A percentile compares a stretch with the other conserved stretches of the same genome.
Evolutionary conservation across 2,329 filamentous ascomycete species (phyloP).

Genomic region (Penicillium sp.): DNA sequence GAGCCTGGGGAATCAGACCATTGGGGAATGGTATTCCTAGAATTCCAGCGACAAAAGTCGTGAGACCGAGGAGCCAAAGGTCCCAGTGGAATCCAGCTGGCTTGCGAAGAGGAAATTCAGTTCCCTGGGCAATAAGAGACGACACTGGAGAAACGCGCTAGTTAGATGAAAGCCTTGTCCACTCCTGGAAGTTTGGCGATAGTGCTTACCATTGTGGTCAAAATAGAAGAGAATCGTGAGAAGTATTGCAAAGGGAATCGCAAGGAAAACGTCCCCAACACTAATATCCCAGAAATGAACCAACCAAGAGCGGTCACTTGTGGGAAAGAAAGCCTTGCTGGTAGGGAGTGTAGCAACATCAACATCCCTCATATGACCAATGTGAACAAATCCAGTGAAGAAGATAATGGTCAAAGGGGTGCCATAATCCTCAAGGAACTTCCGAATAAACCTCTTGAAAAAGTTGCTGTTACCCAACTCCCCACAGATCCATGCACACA

Average conservation of each 20-base stretch:
- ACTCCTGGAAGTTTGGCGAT: not conserved
- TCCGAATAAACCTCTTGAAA: slow-evolving; percentile 71
- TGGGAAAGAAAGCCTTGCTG: slow-evolving; percentile 75
- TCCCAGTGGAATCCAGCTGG: slow-evolving; percentile 86
- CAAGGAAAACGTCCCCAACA: slow-evolving; percentile 73
- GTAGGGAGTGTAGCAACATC: slow-evolving; percentile 71
- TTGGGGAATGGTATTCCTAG: slow-evolving; percentile 79
- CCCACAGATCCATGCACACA: slow-evolving; percentile 71
- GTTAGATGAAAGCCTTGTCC: not conserved
- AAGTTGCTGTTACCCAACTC: slow-evolving; percentile 68
- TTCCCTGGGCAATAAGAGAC: slow-evolving; percentile 78
- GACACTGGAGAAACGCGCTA: slow-evolving; percentile 54
- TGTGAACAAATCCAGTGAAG: slow-evolving; percentile 85
- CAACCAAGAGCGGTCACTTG: slow-evolving; percentile 70
- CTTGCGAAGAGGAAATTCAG: slow-evolving; percentile 76
- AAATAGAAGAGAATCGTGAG: slow-evolving; percentile 86
- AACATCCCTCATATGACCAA: slow-evolving; percentile 75
- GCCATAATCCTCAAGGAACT: slow-evolving; percentile 87
- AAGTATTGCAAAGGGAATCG: slow-evolving; percentile 80
- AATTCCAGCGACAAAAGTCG: slow-evolving; percentile 71
- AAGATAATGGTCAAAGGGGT: slow-evolving; percentile 80
- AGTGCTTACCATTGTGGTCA: slow-evolving; percentile 71
- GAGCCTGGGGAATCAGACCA: slow-evolving; percentile 78
- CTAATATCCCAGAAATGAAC: slow-evolving; percentile 77
- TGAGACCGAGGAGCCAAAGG: slow-evolving; percentile 74